Evolutionary conservation across 2,329 filamentous ascomycete species (phyloP).

Genomic region (Mycosphaerella sp.): DNA sequence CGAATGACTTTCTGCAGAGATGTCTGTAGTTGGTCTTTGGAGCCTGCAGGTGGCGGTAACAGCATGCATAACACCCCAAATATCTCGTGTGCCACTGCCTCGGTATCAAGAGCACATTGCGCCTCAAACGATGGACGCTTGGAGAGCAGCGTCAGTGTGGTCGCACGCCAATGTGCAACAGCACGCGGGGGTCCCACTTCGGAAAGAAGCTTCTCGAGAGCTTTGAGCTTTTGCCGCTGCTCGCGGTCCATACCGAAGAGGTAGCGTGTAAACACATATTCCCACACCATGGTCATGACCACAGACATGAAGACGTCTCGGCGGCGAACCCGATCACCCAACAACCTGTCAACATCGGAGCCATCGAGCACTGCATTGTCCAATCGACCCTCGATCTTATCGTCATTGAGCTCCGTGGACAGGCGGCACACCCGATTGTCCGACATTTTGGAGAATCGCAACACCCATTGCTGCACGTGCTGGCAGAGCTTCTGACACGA

Average conservation of each 20-base stretch:
- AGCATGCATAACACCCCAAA: slow-evolving; percentile 77
- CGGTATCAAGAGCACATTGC: slow-evolving; percentile 82
- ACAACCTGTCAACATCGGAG: slow-evolving; percentile 81
- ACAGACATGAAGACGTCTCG: slow-evolving; percentile 98
- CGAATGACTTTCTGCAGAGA: slow-evolving; percentile 83
- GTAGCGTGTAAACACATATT: slow-evolving; percentile 96
- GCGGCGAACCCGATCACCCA: slow-evolving; percentile 78
- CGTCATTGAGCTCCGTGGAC: slow-evolving; percentile 77
- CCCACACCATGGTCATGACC: slow-evolving; percentile 99
- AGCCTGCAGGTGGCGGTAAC: slow-evolving; percentile 75
- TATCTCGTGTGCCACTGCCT: slow-evolving; percentile 90
- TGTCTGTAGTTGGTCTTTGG: slow-evolving; percentile 72
- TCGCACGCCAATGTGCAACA: slow-evolving; percentile 96
- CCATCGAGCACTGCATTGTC: slow-evolving; percentile 94
- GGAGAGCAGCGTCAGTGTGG: slow-evolving; percentile 82
- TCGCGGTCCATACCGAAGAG: slow-evolving; percentile 98
- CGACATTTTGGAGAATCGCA: slow-evolving; percentile 96
- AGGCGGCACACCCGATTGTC: slow-evolving; percentile 82
- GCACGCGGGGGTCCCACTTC: slow-evolving; percentile 83
- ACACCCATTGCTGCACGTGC: slow-evolving; percentile 94
- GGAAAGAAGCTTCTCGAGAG: slow-evolving; percentile 80
- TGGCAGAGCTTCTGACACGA: slow-evolving; percentile 92
- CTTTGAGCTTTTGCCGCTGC: slow-evolving; percentile 94
- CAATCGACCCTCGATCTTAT: slow-evolving; percentile 87
- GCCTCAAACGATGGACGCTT: slow-evolving; percentile 71